These are phyloP conservation scores for Apocynum venetum DNA, from an alignment of 257 asterid genomes.

Conservation along the genomic window DNA sequence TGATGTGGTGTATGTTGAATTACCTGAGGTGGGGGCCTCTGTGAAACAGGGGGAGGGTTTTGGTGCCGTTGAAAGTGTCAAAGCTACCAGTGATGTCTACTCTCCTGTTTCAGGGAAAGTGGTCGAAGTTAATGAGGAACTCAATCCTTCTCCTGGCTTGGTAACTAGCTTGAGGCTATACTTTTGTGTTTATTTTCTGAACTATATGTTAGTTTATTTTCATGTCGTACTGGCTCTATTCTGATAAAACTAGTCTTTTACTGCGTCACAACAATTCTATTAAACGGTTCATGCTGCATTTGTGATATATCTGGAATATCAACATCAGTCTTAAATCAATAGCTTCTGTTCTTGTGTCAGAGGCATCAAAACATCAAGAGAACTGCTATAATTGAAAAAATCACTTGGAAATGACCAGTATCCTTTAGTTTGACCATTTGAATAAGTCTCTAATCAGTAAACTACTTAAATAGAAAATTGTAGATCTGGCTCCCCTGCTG, in stretches of 20 bases:
- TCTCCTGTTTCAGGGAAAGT: slow-evolving; percentile 96
- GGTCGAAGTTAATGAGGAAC: slow-evolving; percentile 62
- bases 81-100: slow-evolving; percentile 88
- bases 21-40: slow-evolving; percentile 69
- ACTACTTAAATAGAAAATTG: too few species aligned
- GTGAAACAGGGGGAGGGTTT: slow-evolving; percentile 75
- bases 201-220: background rate
- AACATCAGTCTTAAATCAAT: background rate
- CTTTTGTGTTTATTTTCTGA: background rate
- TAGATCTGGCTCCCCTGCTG: too few species aligned
- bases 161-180: slow-evolving; percentile 40
- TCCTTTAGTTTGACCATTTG: too few species aligned
- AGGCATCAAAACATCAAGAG: too few species aligned
- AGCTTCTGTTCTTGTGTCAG: too few species aligned
- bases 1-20: slow-evolving; percentile 86
- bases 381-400: too few species aligned
- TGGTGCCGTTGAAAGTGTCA: slow-evolving; percentile 98
- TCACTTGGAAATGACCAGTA: too few species aligned
- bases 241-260: background rate
- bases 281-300: background rate
- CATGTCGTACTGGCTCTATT: background rate
- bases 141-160: slow-evolving; percentile 69
- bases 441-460: too few species aligned
- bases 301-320: background rate
- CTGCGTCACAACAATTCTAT: background rate